Percentiles rank a stretch among this genome's conserved stretches.
Evolutionary conservation across 2,329 filamentous ascomycete species (phyloP).

Genomic region (Beauveria sp.): DNA sequence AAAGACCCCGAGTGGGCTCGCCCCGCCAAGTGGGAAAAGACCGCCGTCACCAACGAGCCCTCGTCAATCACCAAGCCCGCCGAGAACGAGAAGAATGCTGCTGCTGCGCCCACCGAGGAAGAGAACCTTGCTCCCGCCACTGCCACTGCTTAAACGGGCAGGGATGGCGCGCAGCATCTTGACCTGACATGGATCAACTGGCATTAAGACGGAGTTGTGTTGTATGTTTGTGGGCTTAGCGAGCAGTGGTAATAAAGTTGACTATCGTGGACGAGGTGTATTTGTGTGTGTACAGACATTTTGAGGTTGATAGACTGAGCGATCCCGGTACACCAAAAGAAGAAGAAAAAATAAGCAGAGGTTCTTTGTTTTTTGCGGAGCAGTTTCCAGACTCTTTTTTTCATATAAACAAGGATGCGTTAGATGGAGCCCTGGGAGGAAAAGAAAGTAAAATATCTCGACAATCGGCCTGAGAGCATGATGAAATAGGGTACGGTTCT

Average conservation of each 20-base stretch:
- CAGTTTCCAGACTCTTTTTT: neutral
- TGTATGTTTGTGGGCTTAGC: constrained; percentile 9
- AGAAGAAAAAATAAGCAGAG: constrained; percentile 3
- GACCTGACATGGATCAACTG: neutral
- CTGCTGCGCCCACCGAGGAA: constrained; percentile 24
- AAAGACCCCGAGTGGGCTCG: constrained; percentile 60
- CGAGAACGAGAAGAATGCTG: constrained; percentile 19
- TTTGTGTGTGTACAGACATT: neutral
- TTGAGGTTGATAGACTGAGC: neutral
- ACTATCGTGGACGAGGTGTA: neutral
- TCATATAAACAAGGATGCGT: neutral
- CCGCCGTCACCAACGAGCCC: constrained; percentile 34
- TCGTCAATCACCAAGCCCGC: constrained; percentile 28
- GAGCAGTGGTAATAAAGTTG: constrained; percentile 8
- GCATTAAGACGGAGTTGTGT: constrained; percentile 11
- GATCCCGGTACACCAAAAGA: constrained; percentile 10
- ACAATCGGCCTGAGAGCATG: neutral
- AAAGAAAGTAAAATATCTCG: neutral
- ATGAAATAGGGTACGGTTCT: neutral
- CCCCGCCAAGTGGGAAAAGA: constrained; percentile 57
- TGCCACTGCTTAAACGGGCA: constrained; percentile 9
- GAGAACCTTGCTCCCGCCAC: constrained; percentile 28
- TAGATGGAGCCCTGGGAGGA: neutral
- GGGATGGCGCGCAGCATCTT: neutral
- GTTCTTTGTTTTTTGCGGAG: neutral